Percentiles rank a stretch among this genome's conserved stretches.
Conservation (phyloP, 352 stramenopile species). For the Globisporangium rhizosaccharum region DNA sequence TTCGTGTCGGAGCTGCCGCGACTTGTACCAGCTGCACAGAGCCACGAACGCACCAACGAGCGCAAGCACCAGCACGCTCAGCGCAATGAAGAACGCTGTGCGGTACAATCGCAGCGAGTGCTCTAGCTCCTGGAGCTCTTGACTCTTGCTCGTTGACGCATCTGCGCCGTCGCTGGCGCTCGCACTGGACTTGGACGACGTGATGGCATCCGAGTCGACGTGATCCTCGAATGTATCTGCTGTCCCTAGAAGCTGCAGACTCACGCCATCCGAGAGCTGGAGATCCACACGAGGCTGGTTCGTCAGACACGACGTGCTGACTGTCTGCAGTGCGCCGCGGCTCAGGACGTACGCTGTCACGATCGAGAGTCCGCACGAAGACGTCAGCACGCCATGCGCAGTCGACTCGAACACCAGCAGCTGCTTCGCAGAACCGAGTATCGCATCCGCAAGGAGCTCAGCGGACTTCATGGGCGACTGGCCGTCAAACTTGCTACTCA, state of each 20-base stretch:
- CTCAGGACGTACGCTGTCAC: constrained; percentile 3
- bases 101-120: constrained; percentile 21
- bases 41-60: constrained; percentile 5
- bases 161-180: background rate
- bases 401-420: constrained; percentile 1
- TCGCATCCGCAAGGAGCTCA: background rate
- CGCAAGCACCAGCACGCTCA: constrained; percentile 12
- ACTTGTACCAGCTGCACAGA: constrained; percentile 8
- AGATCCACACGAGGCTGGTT: background rate
- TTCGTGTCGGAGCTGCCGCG: constrained; percentile 21
- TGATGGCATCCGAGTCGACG: background rate
- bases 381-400: background rate
- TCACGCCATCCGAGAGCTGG: constrained; percentile 7
- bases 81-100: constrained; percentile 27
- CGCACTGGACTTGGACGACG: background rate
- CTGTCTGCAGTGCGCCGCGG: background rate
- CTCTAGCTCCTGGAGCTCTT: constrained; percentile 17
- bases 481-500: constrained; percentile 15
- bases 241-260: constrained; percentile 1
- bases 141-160: background rate
- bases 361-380: constrained; percentile 6
- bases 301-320: constrained; percentile 2
- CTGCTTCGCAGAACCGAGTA: constrained; percentile 2
- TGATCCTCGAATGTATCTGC: background rate
- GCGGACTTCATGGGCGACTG: constrained; percentile 6